These are phyloP conservation scores for Daedalea quercina DNA, from an alignment of 768 basidiomycete species.

Conservation along the genomic window DNA sequence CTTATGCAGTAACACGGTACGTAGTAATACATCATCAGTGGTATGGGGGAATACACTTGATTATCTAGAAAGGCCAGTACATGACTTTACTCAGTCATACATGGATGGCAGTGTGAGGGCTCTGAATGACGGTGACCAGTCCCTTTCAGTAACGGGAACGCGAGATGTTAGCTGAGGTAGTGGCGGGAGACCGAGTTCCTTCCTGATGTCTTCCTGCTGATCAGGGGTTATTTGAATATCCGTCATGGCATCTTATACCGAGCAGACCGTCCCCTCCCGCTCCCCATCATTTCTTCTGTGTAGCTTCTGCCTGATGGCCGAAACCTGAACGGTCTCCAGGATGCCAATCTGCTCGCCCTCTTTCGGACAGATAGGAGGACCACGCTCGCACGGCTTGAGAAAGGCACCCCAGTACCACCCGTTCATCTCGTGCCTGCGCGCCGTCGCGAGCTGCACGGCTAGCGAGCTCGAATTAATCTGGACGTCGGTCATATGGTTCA, in stretches of 20 bases:
- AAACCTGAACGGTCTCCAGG: background rate
- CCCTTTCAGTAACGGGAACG: background rate
- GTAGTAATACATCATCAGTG: too few species aligned
- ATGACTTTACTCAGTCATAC: too few species aligned
- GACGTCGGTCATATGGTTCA: slow-evolving; percentile 29
- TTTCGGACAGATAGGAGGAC: background rate
- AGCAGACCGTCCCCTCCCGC: background rate
- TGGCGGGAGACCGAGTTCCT: background rate
- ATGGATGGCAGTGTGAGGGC: too few species aligned
- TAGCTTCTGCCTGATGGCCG: background rate
- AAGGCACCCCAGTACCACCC: background rate
- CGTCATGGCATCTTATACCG: background rate
- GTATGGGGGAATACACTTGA: too few species aligned
- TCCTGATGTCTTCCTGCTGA: background rate
- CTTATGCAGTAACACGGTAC: too few species aligned
- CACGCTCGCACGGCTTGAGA: background rate
- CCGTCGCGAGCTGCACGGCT: background rate
- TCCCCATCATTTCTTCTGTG: too few species aligned
- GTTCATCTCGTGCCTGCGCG: background rate
- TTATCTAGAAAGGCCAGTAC: too few species aligned
- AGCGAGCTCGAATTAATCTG: background rate
- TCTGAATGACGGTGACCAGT: background rate
- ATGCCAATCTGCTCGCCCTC: background rate
- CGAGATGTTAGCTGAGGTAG: background rate
- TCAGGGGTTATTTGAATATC: background rate